Percentiles rank a stretch among this genome's conserved stretches.
Conservation (phyloP, 2,329 filamentous ascomycete genomes). For the Aureobasidium sp. region DNA sequence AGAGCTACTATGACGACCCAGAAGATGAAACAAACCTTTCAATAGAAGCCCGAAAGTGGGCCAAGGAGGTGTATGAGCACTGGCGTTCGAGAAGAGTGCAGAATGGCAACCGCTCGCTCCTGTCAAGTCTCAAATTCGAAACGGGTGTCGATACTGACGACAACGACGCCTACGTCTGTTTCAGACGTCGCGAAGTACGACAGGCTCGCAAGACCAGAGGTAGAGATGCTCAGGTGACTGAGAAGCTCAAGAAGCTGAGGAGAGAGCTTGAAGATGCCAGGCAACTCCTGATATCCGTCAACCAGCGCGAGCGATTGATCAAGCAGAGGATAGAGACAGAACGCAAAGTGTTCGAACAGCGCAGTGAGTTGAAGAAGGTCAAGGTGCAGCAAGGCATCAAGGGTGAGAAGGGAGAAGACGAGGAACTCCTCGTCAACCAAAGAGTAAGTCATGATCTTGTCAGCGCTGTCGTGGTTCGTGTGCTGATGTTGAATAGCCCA, state of each 20-base stretch:
- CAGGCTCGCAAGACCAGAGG: slow-evolving; percentile 91
- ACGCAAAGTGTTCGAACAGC: slow-evolving; percentile 71
- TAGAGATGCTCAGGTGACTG: slow-evolving; percentile 85
- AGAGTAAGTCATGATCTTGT: slow-evolving; percentile 52
- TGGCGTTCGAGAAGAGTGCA: slow-evolving; percentile 68
- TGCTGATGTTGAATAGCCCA: slow-evolving; percentile 26
- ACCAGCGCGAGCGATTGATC: slow-evolving; percentile 70
- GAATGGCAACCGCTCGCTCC: slow-evolving; percentile 61
- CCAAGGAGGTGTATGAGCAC: slow-evolving; percentile 78
- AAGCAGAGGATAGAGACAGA: slow-evolving; percentile 69
- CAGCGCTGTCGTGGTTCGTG: neutral
- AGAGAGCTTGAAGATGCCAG: slow-evolving; percentile 86
- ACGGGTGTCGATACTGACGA: slow-evolving; percentile 91
- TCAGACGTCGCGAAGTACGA: slow-evolving; percentile 86
- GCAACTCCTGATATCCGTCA: slow-evolving; percentile 66
- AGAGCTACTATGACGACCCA: slow-evolving; percentile 50
- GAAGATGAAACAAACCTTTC: slow-evolving; percentile 40
- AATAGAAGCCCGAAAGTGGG: slow-evolving; percentile 47
- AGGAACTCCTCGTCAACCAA: slow-evolving; percentile 81
- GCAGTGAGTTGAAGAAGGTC: slow-evolving; percentile 72
- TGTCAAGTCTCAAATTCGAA: slow-evolving; percentile 82
- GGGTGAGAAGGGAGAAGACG: slow-evolving; percentile 80
- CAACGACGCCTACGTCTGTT: slow-evolving; percentile 94
- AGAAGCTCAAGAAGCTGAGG: slow-evolving; percentile 86
- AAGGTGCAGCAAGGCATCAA: slow-evolving; percentile 77